Evolutionary conservation across 352 stramenopile genomes (phyloP).

Genomic region (Globisporangium spinosum): DNA sequence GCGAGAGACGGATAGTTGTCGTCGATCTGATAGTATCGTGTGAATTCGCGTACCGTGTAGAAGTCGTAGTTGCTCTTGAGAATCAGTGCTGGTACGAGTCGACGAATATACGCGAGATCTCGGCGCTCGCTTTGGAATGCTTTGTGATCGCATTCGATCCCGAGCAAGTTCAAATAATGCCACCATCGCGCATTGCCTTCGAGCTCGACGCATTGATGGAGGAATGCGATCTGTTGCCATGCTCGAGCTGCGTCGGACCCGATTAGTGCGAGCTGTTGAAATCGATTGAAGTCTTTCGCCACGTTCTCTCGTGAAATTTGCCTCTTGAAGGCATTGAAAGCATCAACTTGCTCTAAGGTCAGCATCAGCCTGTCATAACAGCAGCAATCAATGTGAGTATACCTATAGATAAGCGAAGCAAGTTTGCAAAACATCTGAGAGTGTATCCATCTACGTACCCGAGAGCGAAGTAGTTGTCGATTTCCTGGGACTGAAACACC

Average conservation of each 20-base stretch:
- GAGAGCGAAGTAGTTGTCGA: slow-evolving; percentile 67
- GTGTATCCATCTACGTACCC: slow-evolving; percentile 27
- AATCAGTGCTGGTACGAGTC: slow-evolving; percentile 58
- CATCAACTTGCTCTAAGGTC: slow-evolving; percentile 67
- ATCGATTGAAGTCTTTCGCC: slow-evolving; percentile 75
- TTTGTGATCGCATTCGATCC: slow-evolving; percentile 75
- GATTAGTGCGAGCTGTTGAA: slow-evolving; percentile 71
- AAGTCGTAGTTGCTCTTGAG: slow-evolving; percentile 73
- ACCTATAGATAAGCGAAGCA: neutral
- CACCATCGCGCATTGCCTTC: slow-evolving; percentile 82
- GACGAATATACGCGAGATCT: slow-evolving; percentile 65
- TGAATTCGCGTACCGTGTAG: slow-evolving; percentile 79
- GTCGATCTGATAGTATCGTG: slow-evolving; percentile 80
- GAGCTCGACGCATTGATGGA: slow-evolving; percentile 77
- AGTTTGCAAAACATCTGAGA: neutral
- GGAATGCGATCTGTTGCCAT: slow-evolving; percentile 78
- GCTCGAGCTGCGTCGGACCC: slow-evolving; percentile 67
- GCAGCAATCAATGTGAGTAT: neutral
- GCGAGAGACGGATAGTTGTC: slow-evolving; percentile 66
- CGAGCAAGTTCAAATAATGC: slow-evolving; percentile 75
- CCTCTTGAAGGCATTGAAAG: slow-evolving; percentile 63
- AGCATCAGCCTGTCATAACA: slow-evolving; percentile 52
- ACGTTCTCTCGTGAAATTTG: slow-evolving; percentile 82
- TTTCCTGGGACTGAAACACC: slow-evolving; percentile 64
- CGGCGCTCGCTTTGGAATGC: slow-evolving; percentile 66